phyloP scores from a whole-genome alignment of 2,329 filamentous ascomycete genomes.

The Diplodia mutila region DNA sequence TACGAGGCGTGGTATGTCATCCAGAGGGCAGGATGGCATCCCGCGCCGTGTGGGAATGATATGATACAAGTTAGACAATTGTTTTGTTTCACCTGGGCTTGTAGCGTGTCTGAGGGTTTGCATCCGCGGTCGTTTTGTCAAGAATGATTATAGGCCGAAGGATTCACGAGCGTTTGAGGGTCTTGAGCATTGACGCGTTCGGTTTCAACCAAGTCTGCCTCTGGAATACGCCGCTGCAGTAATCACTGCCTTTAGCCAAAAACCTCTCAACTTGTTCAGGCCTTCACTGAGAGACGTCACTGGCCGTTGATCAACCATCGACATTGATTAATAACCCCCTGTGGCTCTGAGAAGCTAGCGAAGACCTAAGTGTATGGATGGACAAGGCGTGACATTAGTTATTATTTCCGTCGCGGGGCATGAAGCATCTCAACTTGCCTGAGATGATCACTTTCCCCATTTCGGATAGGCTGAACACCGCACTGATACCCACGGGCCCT shows the following conservation, averaged over 20 bases:
- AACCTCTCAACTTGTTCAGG: not conserved
- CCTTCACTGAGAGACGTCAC: not conserved
- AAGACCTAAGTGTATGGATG: not conserved
- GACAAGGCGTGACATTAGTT: not conserved
- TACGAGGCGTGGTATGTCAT: not conserved
- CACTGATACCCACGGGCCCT: not conserved
- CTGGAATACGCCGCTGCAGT: not conserved
- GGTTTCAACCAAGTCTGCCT: not conserved
- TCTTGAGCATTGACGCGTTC: not conserved
- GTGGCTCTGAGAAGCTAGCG: not conserved
- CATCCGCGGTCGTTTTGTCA: not conserved
- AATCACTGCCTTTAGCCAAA: not conserved
- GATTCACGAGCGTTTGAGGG: not conserved
- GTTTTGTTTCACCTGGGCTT: not conserved
- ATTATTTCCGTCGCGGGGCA: not conserved
- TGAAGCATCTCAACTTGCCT: not conserved
- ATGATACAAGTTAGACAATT: not conserved
- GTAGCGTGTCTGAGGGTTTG: not conserved
- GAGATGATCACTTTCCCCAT: not conserved
- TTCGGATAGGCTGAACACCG: not conserved
- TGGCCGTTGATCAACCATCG: not conserved
- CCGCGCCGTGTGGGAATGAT: not conserved
- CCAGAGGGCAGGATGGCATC: constrained; percentile 19
- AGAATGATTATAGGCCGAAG: not conserved
- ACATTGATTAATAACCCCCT: not conserved